phyloP scores from a whole-genome alignment of 2,329 filamentous ascomycete genomes.

The Shiraia bambusicola region DNA sequence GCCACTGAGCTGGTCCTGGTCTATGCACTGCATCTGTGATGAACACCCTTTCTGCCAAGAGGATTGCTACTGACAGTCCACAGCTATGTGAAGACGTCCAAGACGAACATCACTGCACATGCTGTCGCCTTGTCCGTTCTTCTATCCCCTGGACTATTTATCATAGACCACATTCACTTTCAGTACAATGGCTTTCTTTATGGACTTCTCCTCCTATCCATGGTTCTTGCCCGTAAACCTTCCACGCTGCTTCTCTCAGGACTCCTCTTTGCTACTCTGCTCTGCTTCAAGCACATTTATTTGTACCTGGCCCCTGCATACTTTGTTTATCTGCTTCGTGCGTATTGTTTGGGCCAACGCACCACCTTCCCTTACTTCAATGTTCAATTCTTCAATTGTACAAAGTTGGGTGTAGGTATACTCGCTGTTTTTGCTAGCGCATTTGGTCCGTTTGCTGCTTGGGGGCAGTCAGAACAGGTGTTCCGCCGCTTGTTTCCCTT shows the following conservation, averaged over 20 bases:
- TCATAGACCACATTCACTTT: conserved; percentile 98
- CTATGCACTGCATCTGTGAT: conserved; percentile 75
- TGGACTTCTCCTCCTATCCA: conserved; percentile 81
- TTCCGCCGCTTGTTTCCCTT: conserved; percentile 88
- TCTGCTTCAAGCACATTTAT: conserved; percentile 98
- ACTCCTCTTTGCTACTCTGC: conserved; percentile 75
- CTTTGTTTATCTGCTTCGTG: conserved; percentile 87
- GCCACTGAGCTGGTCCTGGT: conserved; percentile 79
- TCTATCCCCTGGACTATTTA: conserved; percentile 86
- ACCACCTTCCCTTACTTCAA: conserved; percentile 67
- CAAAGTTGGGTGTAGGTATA: conserved; percentile 80
- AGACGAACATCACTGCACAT: conserved; percentile 76
- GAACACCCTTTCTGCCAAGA: neutral
- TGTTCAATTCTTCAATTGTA: conserved; percentile 73
- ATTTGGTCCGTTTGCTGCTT: conserved; percentile 83
- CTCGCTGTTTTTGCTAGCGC: conserved; percentile 71
- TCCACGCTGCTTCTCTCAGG: conserved; percentile 77
- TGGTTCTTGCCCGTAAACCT: conserved; percentile 76
- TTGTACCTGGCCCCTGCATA: conserved; percentile 95
- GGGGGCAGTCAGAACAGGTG: conserved; percentile 82
- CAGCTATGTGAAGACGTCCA: conserved; percentile 75
- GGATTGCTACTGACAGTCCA: neutral
- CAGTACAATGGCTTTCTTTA: conserved; percentile 99
- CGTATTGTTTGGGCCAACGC: conserved; percentile 79
- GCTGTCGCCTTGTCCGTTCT: conserved; percentile 85